A percentile compares a stretch with the other conserved stretches of the same genome.
phyloP scores from a whole-genome alignment of 1,139 yeast genomes.

The Geotrichum aggregatum region DNA sequence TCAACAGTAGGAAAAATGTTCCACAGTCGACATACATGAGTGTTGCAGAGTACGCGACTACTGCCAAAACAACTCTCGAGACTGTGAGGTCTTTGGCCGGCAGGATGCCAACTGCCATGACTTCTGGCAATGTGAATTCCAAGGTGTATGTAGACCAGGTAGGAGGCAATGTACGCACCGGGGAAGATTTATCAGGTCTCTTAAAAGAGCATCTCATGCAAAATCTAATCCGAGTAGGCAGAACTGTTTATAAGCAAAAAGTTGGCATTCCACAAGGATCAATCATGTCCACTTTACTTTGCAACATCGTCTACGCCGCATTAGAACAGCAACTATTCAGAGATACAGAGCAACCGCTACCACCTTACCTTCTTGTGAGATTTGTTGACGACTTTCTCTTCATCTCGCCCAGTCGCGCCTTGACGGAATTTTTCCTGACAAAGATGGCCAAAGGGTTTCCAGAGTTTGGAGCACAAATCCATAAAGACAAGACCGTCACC shows the following conservation, averaged over 20 bases:
- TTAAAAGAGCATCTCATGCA: conserved; percentile 43
- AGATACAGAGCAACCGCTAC: conserved; percentile 23
- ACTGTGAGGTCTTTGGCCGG: conserved; percentile 4
- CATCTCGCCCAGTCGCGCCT: conserved; percentile 45
- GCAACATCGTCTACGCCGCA: conserved; percentile 69
- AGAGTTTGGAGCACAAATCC: conserved; percentile 58
- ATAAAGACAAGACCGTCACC: conserved; percentile 51
- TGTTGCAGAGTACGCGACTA: conserved; percentile 11
- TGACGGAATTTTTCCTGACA: conserved; percentile 32
- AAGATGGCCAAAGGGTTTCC: conserved; percentile 42
- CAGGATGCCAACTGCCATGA: neutral
- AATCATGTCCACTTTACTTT: conserved; percentile 67
- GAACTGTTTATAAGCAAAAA: conserved; percentile 45
- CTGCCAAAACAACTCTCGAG: neutral
- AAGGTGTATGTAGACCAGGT: conserved; percentile 16
- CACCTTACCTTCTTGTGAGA: conserved; percentile 48
- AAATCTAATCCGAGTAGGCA: conserved; percentile 41
- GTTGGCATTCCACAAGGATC: conserved; percentile 87
- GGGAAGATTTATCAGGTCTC: conserved; percentile 21
- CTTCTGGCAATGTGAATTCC: neutral
- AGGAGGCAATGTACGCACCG: conserved; percentile 12
- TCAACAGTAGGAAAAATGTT: neutral
- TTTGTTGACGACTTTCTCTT: conserved; percentile 84
- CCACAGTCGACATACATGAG: neutral
- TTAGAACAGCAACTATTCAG: conserved; percentile 46